phyloP scores from a whole-genome alignment of 805 yeast species.

The Candida vartiovaarae region DNA sequence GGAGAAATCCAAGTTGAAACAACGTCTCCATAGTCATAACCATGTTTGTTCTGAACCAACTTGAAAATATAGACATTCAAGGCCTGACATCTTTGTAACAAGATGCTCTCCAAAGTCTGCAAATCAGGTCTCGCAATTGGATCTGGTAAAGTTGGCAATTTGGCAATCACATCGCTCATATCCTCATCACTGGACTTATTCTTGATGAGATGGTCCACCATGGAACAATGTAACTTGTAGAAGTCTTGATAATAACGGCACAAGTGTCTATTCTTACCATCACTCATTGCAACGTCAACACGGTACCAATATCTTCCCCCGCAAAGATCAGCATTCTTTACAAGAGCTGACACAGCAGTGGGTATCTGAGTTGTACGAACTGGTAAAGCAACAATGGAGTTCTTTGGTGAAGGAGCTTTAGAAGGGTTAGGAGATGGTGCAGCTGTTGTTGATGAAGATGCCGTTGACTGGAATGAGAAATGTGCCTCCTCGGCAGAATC shows the following conservation, averaged over 20 bases:
- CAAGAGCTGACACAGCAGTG: conserved; percentile 24
- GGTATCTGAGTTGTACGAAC: not conserved
- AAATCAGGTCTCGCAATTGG: conserved; percentile 37
- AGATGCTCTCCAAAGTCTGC: conserved; percentile 22
- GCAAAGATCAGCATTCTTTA: conserved; percentile 33
- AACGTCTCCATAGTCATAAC: conserved; percentile 17
- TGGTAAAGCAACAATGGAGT: not conserved
- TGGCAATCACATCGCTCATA: conserved; percentile 4
- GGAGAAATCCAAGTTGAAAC: conserved; percentile 25
- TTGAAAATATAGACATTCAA: conserved; percentile 34
- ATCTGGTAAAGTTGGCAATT: conserved; percentile 38
- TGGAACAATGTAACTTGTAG: conserved; percentile 35
- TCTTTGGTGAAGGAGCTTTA: not conserved
- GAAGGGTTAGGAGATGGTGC: conserved; percentile 4
- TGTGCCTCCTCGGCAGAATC: not conserved
- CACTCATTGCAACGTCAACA: conserved; percentile 33
- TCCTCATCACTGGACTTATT: conserved; percentile 7
- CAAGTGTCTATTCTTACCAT: conserved; percentile 31
- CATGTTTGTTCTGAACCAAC: conserved; percentile 24
- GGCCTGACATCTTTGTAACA: conserved; percentile 33
- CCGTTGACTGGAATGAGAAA: conserved; percentile 9
- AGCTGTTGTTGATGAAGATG: not conserved
- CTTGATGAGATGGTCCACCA: conserved; percentile 20
- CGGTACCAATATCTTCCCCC: conserved; percentile 47
- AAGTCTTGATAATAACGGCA: conserved; percentile 48